Evolutionary conservation across 139 green algal genomes (phyloP).

Genomic region (Zygnema cylindricum): DNA sequence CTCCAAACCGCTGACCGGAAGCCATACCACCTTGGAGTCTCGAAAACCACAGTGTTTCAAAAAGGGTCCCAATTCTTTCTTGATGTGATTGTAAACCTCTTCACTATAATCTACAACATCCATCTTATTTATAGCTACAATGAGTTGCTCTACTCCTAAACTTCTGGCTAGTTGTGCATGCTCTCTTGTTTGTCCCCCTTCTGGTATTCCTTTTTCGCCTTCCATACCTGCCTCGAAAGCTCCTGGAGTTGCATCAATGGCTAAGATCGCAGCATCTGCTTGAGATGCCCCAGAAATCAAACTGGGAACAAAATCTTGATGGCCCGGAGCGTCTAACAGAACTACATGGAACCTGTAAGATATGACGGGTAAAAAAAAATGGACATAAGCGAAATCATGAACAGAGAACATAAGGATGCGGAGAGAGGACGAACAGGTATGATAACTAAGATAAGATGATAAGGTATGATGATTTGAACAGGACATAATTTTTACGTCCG

Average conservation of each 20-base stretch:
- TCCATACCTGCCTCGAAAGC: conserved; percentile 96
- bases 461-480: too few species aligned
- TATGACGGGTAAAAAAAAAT: neutral
- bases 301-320: conserved; percentile 98
- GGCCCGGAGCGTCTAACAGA: conserved; percentile 93
- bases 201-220: conserved; percentile 34
- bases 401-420: too few species aligned
- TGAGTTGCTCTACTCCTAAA: conserved; percentile 88
- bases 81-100: conserved; percentile 82
- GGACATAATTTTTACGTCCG: too few species aligned
- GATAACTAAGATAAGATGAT: too few species aligned
- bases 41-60: conserved; percentile 83
- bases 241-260: conserved; percentile 90
- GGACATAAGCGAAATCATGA: too few species aligned
- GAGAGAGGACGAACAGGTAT: too few species aligned
- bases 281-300: conserved; percentile 85
- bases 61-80: conserved; percentile 79
- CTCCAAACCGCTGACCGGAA: conserved; percentile 74
- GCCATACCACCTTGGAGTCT: conserved; percentile 75
- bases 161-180: conserved; percentile 90
- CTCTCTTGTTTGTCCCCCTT: conserved; percentile 90
- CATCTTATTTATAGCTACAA: conserved; percentile 95
- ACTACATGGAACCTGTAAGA: conserved; percentile 29
- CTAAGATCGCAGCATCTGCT: conserved; percentile 91
- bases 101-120: conserved; percentile 81